Base-by-base conservation (phyloP, 305 asterid species). In the Withania somnifera region DNA sequence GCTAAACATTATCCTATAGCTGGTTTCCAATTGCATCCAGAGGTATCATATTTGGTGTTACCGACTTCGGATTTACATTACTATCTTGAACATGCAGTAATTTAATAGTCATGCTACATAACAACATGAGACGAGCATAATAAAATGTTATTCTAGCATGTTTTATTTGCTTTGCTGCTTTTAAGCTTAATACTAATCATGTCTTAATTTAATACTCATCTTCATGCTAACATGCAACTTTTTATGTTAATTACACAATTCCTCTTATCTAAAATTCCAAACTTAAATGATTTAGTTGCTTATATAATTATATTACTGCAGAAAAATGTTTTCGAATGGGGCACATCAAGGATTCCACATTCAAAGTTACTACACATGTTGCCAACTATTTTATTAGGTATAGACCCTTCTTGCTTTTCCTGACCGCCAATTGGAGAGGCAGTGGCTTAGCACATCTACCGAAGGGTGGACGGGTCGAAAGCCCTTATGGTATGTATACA, bases 301-400 rank as follows among this genome's bases (percentile, higher is more conserved):
- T n/a, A n/a, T n/a, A n/a, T n/a, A n/a, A n/a, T 11, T 22, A 24
- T 58, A 10, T 42, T 15, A 14, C 32, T 89, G 84, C 90, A 95
- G 99, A 95, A 95, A 94, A 95, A 94, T 90, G 98, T 96, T 84
- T 95, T 95, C 30, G 99, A 94, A 82, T 95, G 99, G 99, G 98
- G 98, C 67, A 87, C 87, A 85, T 90, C 95, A 34, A 78, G 82
- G 90, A 94, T 94, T 85, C 99, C 98, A 36, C 98, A 95, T 92
- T 88, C 98, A 97, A 91, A 88, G 99, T 95, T 79, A 90, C 99
- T 84, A 97, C 93, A 86, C 92, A 91, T 66, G 95, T 94, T 87
- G 97, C 99, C 86, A 94, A 94, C 88, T 95, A 84, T 86, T 91
- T 95, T 53, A 85, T 93, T 38, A 88, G 97, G 99, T 94, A 89